Conservation (phyloP, 2,329 filamentous ascomycete species). For the Hypoxylon sp. region DNA sequence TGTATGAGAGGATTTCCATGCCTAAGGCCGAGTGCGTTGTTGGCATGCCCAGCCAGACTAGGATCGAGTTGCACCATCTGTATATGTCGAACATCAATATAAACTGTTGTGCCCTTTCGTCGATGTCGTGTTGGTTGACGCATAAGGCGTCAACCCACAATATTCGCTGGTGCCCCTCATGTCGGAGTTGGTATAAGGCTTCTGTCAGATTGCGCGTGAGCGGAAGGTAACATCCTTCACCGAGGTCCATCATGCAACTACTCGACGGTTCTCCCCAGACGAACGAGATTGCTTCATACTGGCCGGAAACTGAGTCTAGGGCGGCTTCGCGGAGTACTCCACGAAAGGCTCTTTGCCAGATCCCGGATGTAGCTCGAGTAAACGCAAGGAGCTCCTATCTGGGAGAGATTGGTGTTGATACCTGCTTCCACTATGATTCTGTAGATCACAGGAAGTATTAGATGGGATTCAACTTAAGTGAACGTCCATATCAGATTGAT, state of each 20-base stretch:
- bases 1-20: neutral
- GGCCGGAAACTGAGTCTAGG: neutral
- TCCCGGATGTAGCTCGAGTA: constrained; percentile 8
- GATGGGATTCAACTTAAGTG: neutral
- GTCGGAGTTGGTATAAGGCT: neutral
- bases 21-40: neutral
- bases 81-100: neutral
- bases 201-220: neutral
- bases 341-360: neutral
- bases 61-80: neutral
- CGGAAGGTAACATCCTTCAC: neutral
- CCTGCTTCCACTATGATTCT: neutral
- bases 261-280: neutral
- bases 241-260: constrained; percentile 1
- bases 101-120: neutral
- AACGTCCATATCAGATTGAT: neutral
- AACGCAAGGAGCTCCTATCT: neutral
- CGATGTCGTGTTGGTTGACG: neutral
- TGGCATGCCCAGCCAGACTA: neutral
- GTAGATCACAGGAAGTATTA: neutral
- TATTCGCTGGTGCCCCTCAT: neutral
- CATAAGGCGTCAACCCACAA: constrained; percentile 8
- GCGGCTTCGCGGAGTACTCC: neutral
- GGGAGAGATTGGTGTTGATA: neutral
- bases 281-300: constrained; percentile 4